Evolutionary conservation across 495 filamentous ascomycete genomes (phyloP).

Genomic region (Cryomyces minteri): DNA sequence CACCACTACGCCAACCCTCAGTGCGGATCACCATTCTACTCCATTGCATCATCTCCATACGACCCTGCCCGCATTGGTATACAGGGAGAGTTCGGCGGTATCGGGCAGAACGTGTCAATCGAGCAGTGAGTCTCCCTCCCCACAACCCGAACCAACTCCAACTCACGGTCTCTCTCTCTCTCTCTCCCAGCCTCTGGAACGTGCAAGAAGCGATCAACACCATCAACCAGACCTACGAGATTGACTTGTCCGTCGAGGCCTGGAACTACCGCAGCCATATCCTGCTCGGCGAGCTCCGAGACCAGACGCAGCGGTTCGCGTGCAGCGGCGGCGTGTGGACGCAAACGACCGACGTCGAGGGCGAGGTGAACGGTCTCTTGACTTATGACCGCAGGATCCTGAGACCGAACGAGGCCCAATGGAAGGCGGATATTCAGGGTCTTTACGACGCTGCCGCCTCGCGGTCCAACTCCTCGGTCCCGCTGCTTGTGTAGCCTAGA

Average conservation of each 20-base stretch:
- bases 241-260: slow-evolving; percentile 32
- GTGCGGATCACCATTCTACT: slow-evolving; percentile 48
- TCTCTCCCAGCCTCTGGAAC: too few species aligned
- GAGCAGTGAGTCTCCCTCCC: slow-evolving; percentile 22
- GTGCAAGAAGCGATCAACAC: slow-evolving; percentile 30
- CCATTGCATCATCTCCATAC: slow-evolving; percentile 32
- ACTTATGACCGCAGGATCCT: slow-evolving; percentile 43
- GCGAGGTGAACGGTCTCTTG: slow-evolving; percentile 53
- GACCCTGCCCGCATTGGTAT: slow-evolving; percentile 41
- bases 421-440: slow-evolving; percentile 38
- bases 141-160: not conserved
- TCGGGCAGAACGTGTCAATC: slow-evolving; percentile 39
- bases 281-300: slow-evolving; percentile 32
- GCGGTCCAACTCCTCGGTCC: not conserved
- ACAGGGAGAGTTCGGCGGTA: slow-evolving; percentile 51
- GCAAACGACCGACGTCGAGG: slow-evolving; percentile 55
- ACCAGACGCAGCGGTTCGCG: slow-evolving; percentile 34
- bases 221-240: slow-evolving; percentile 49
- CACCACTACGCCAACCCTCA: slow-evolving; percentile 56
- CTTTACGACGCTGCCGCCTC: slow-evolving; percentile 34
- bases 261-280: slow-evolving; percentile 46
- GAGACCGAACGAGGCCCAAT: slow-evolving; percentile 35
- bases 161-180: too few species aligned
- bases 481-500: too few species aligned
- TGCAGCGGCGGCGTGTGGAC: slow-evolving; percentile 45